Base-by-base conservation (phyloP, 495 filamentous ascomycete species). In the Penicillium waksmanii region DNA sequence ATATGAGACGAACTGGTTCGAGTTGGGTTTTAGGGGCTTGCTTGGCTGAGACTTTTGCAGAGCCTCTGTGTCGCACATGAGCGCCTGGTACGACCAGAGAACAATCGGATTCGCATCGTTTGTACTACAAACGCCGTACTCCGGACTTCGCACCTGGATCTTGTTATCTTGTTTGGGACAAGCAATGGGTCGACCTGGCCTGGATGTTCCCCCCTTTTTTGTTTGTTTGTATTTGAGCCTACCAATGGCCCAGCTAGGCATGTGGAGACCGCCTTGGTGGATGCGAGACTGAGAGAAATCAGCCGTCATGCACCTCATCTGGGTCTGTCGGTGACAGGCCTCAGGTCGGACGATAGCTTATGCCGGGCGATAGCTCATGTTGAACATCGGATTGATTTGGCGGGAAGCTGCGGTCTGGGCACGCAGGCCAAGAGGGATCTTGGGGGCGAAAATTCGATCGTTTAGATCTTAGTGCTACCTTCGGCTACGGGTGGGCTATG, bases 361-460 rank as follows among this genome's bases (percentile, higher is more conserved):
- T n/a, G 40, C 7, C 17, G 11, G n/a, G 40, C n/a, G 42, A 46
- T 21, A 21, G 42, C n/a, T 46, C 42, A 21, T 46, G 42, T 46
- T 19, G 42, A 17, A 11, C 42, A 46, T 17, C 9, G 3, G 7
- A 46, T 46, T 19, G n/a, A 46, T 46, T 17, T 17, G 42, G 15
- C n/a, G 42, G 15, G 17, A 8, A 46, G 42, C 17, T 17, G 17
- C 7, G 18, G 42, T 10, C 42, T 19, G 3, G n/a, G 18, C 15
- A 17, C 15, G 10, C 42, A 46, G 42, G 42, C 42, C 42, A 38
- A 38, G 36, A 38, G 5, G 9, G 17, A 9, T 17, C 42, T 21
- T 48, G 46, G 46, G 46, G 46, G 46, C 46, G 46, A 48, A 48
- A 27, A 38, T 13, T 19, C 9, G 46, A 46, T 27, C 46, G 46